These are phyloP conservation scores for Claviceps lovelessii DNA, from an alignment of 2,329 filamentous ascomycete genomes.

Conservation along the genomic window DNA sequence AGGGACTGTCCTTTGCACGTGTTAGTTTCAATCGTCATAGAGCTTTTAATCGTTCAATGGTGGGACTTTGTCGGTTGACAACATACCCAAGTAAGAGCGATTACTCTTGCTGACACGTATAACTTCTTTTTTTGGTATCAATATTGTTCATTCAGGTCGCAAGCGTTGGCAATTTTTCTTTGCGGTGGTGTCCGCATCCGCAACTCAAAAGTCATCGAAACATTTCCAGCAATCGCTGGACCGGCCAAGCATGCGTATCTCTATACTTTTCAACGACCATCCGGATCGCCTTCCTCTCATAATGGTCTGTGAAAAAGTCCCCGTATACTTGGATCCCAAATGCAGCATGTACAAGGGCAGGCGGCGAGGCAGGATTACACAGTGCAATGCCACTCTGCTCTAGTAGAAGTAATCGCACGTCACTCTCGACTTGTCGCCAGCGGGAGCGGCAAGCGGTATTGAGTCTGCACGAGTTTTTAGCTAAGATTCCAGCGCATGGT, in stretches of 20 bases:
- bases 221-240: conserved; percentile 22
- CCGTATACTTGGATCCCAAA: conserved; percentile 28
- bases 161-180: not conserved
- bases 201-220: conserved; percentile 10
- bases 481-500: not conserved
- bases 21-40: too few species aligned
- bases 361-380: conserved; percentile 23
- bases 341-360: conserved; percentile 24
- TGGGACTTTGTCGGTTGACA: too few species aligned
- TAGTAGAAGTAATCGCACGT: conserved; percentile 23
- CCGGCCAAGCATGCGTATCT: conserved; percentile 27
- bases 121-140: too few species aligned
- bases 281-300: conserved; percentile 22
- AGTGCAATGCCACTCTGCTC: conserved; percentile 27
- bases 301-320: conserved; percentile 26
- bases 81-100: too few species aligned
- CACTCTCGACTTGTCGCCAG: conserved; percentile 23
- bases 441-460: conserved; percentile 14
- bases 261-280: conserved; percentile 30
- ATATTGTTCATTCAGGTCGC: too few species aligned
- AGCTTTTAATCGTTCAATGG: too few species aligned
- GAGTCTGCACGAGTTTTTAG: not conserved
- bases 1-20: too few species aligned
- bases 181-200: not conserved
- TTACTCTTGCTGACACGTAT: too few species aligned